Evolutionary conservation across 257 asterid species (phyloP).

Genomic region (Rhazya stricta): DNA sequence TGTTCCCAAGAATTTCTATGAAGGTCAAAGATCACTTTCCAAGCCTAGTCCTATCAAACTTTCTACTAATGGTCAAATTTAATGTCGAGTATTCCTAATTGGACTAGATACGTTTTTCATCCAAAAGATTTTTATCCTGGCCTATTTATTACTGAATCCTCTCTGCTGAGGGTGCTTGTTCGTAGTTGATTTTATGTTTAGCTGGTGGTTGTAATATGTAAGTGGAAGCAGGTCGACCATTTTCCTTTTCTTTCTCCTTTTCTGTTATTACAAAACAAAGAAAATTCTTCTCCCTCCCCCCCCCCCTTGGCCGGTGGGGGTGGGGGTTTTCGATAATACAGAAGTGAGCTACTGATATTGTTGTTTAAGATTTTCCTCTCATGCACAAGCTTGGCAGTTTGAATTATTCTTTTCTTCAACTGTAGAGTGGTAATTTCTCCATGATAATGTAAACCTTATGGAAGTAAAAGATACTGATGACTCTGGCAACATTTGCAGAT

Average conservation of each 20-base stretch:
- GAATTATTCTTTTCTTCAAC: too few relatives aligned
- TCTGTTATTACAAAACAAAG: neutral
- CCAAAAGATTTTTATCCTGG: too few relatives aligned
- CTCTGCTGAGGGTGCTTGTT: neutral
- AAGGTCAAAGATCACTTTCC: neutral
- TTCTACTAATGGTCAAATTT: neutral
- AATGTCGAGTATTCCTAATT: neutral
- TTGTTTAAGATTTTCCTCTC: neutral
- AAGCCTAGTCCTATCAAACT: neutral
- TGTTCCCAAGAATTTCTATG: neutral
- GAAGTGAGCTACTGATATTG: neutral
- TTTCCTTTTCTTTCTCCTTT: neutral
- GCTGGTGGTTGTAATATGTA: neutral
- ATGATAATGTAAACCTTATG: neutral
- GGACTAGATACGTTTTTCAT: neutral
- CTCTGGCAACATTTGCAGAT: slow-evolving; percentile 42
- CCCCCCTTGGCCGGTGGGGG: too few relatives aligned
- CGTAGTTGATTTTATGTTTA: too few relatives aligned
- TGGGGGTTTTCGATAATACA: neutral
- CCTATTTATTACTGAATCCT: neutral
- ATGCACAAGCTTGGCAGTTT: neutral
- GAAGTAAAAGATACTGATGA: neutral
- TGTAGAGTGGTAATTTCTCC: neutral
- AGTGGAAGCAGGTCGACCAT: neutral
- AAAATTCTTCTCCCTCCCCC: neutral